A percentile compares a stretch with the other conserved stretches of the same genome.
phyloP scores from a whole-genome alignment of 2,329 filamentous ascomycete species.

The Eutypa lata region DNA sequence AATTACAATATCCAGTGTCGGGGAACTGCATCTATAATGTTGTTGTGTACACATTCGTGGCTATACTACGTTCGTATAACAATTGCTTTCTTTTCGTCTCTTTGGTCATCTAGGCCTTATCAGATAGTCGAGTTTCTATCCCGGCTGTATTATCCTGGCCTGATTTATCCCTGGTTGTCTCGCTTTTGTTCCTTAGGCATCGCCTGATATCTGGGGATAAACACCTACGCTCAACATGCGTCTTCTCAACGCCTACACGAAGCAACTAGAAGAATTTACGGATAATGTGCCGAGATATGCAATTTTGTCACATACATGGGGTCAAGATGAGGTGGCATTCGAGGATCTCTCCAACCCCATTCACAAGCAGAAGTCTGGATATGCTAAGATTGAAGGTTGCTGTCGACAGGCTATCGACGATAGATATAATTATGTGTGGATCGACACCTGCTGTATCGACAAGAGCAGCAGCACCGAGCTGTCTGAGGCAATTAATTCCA shows the following conservation, averaged over 20 bases:
- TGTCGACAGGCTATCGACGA: neutral
- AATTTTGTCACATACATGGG: neutral
- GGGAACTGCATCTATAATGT: too few relatives aligned
- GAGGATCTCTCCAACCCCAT: neutral
- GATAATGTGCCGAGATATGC: neutral
- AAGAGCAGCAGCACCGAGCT: neutral
- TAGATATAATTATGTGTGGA: neutral
- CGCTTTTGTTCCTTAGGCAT: too few relatives aligned
- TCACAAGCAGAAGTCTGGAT: neutral
- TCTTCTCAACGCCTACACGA: neutral
- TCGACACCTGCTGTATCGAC: constrained; percentile 4
- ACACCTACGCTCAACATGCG: neutral
- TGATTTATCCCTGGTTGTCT: neutral
- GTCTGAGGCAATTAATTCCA: constrained; percentile 1
- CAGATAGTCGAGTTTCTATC: too few relatives aligned
- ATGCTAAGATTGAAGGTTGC: neutral
- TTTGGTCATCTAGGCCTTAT: too few relatives aligned
- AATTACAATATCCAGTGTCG: too few relatives aligned
- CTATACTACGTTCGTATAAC: too few relatives aligned
- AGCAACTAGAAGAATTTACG: neutral
- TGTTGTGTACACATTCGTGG: too few relatives aligned
- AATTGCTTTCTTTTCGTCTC: too few relatives aligned
- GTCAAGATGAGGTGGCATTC: neutral
- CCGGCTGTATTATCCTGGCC: too few relatives aligned
- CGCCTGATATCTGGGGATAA: too few relatives aligned